Evolutionary conservation across 352 stramenopile genomes (phyloP), one percentile per base, ranked within the genome.

Genomic region (Chrysophaeum taylorii): DNA sequence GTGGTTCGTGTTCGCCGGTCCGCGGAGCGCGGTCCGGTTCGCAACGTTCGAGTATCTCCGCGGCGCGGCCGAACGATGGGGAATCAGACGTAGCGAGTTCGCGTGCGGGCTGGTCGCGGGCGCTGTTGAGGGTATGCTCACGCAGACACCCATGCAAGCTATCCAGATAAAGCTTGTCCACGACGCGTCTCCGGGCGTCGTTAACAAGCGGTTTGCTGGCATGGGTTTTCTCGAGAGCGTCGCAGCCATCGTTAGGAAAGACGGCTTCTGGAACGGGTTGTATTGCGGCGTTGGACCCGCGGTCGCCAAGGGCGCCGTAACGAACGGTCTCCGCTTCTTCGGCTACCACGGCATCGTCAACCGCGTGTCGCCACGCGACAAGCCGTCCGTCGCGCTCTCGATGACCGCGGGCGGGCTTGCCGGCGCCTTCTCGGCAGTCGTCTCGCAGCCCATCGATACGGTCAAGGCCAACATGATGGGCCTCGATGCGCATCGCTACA

Each of bases 391-490:
- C 18, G 66, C 64, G 14, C 82, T 90, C 73, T 89, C 84, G 38
- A 71, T 90, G 29, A 68, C 67, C 0, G 76, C 86, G 43, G 85
- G 85, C 4, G 79, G 82, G 0, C 4, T 90, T 25, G 78, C 85
- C 0, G 85, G 85, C 27, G 85, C 83, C 43, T 68, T 78, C 21
- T 75, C 85, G 4, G 85, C 83, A 23, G 86, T 90, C 68, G 70
- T 90, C 68, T 89, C 85, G 1, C 90, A 91, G 76, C 85, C 85
- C 45, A 70, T 91, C 52, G 85, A 91, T 69, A 80, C 90, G 9
- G 83, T 89, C 54, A 89, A 82, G 0, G 79, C 90, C 64, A 83
- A 85, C 0, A 79, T 91, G 67, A 91, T 92, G 85, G 90, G 84
- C 14, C 84, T 89, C 71, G 86, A 75, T 15, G 12, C 2, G 2